Conservation (phyloP, 371 early-diverging fungal species). For the Mucor piriformis region DNA sequence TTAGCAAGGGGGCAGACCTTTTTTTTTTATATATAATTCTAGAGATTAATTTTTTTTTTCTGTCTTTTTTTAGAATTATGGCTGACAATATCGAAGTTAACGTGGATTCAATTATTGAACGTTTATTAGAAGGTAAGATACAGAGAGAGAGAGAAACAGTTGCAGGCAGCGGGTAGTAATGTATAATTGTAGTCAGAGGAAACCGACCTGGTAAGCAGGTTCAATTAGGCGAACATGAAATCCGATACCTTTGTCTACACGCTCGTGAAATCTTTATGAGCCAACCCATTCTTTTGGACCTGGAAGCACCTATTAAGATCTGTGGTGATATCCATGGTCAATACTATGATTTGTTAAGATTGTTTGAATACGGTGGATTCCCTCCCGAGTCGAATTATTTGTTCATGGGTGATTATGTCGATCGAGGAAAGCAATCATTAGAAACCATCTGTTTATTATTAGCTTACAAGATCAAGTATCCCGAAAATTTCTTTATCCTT, state of each 20-base stretch:
- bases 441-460: conserved; percentile 75
- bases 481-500: conserved; percentile 95
- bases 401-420: conserved; percentile 96
- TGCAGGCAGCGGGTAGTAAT: neutral
- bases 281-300: conserved; percentile 93
- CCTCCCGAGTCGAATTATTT: conserved; percentile 89
- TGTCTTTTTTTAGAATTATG: conserved; percentile 1
- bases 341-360: conserved; percentile 90
- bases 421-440: conserved; percentile 90
- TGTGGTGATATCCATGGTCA: conserved; percentile 86
- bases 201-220: conserved; percentile 88
- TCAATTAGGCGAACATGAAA: conserved; percentile 81
- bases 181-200: conserved; percentile 71
- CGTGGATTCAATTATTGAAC: conserved; percentile 42
- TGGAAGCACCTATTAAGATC: conserved; percentile 95
- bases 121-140: conserved; percentile 39
- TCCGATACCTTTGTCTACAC: conserved; percentile 80
- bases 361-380: conserved; percentile 93
- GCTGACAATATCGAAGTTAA: conserved; percentile 28
- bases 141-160: neutral
- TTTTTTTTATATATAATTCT: too few species aligned
- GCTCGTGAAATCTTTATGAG: conserved; percentile 89
- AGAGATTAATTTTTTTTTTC: neutral
- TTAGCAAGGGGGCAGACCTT: neutral
- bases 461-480: conserved; percentile 93